Evolutionary conservation across 1,284 basidiomycete genomes (phyloP).

Genomic region (Peniophora sp.): DNA sequence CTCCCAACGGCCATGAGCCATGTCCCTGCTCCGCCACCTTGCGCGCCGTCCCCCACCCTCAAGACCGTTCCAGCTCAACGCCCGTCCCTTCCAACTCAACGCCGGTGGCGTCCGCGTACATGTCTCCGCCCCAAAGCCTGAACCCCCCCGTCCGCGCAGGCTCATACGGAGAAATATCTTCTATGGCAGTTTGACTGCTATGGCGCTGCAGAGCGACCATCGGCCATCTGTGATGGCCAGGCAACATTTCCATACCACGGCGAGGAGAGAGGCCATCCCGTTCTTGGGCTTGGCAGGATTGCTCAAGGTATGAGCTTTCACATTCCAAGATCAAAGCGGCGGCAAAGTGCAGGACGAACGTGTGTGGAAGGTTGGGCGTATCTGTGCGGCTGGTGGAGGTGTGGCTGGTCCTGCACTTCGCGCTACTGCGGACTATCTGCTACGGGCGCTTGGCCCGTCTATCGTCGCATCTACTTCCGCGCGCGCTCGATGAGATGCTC

Average conservation of each 20-base stretch:
- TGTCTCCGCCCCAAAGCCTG: neutral
- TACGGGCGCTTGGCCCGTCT: neutral
- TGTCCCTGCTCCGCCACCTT: neutral
- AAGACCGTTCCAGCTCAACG: neutral
- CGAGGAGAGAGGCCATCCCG: constrained; percentile 23
- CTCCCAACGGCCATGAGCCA: neutral
- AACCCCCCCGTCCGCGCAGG: neutral
- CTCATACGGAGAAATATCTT: too few species aligned
- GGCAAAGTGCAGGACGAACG: neutral
- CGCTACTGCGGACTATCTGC: too few species aligned
- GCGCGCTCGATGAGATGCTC: neutral
- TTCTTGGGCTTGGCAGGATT: constrained; percentile 32
- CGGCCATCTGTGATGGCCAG: constrained; percentile 7
- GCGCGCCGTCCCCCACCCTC: neutral
- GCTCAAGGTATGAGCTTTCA: constrained; percentile 35
- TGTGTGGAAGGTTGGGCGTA: too few species aligned
- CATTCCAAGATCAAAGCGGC: neutral
- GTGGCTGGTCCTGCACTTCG: too few species aligned
- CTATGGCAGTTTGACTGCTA: too few species aligned
- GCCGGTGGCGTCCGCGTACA: neutral
- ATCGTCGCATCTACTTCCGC: neutral
- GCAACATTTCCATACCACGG: constrained; percentile 35
- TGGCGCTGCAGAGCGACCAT: neutral
- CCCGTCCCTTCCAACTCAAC: neutral
- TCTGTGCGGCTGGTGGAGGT: neutral